Evolutionary conservation across 2,329 filamentous ascomycete genomes (phyloP), one percentile per base, ranked within the genome.

Genomic region (Cercospora sp.): DNA sequence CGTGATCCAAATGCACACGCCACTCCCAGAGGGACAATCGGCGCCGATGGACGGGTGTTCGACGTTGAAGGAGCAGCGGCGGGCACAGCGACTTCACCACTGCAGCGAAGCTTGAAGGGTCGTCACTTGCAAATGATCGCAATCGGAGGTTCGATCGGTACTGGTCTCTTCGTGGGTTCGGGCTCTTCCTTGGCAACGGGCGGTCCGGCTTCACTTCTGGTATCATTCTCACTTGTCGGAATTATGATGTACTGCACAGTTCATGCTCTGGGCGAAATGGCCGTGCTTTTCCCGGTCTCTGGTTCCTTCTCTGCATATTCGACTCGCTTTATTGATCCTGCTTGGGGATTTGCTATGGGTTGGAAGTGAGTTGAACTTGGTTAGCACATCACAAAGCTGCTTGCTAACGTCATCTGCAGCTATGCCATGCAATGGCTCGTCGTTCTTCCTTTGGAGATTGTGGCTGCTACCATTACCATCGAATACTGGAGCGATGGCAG

Each of bases 51-150:
- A 64, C 83, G 83, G 68, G 82, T 83, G 13, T 89, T 86, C 76
- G 84, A 92, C 76, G 81, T 92, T 72, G 90, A 93, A 76, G 78
- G 78, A 64, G 87, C 87, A 0, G 86, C 85, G 0, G 79, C 81
- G 16, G 84, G 84, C 53, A 94, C 92, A 1, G 91, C 92, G 3
- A 86, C 89, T 71, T 90, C 91, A 57, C 88, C 90, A 7, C 84
- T 98, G 61, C 88, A 91, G 63, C 86, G 93, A 48, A 69, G 89
- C 78, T 81, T 96, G 73, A 95, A 96, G 81, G 89, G 89, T 20
- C 86, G 93, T 59, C 94, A 98, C 83, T 78, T 97, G 77, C 94
- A 97, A 82, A 97, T 97, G 94, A 97, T 97, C 83, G 94, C 94
- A 13, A 96, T 97, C 36, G 74, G 73, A 20, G 75, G 75, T 28